A percentile compares a stretch with the other conserved stretches of the same genome.
phyloP scores from a whole-genome alignment of 2,329 filamentous ascomycete genomes.

The Colletotrichum falcatum region DNA sequence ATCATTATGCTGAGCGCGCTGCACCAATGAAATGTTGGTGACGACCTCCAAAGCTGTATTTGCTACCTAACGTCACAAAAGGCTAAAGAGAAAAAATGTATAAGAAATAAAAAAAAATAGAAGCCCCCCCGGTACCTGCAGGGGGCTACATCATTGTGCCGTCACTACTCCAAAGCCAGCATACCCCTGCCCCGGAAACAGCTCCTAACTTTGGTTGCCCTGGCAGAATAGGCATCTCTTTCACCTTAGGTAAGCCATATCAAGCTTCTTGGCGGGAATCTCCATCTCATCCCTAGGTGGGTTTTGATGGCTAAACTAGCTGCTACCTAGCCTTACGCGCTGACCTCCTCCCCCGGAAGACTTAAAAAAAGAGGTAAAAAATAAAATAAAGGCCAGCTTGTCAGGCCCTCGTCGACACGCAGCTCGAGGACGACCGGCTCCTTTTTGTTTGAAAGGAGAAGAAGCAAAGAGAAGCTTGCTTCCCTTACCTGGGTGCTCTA shows the following conservation, averaged over 20 bases:
- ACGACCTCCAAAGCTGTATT: background rate
- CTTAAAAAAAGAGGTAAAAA: background rate
- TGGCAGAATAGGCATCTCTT: conserved; percentile 9
- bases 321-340: conserved; percentile 2
- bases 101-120: background rate
- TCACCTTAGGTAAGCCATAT: conserved; percentile 32
- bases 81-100: background rate
- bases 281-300: conserved; percentile 26
- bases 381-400: background rate
- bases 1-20: conserved; percentile 13
- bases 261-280: conserved; percentile 30
- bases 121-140: conserved; percentile 35
- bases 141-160: conserved; percentile 40
- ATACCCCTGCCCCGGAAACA: conserved; percentile 28
- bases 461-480: background rate
- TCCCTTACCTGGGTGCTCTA: background rate
- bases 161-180: conserved; percentile 17
- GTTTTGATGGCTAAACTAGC: background rate
- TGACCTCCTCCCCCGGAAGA: conserved; percentile 12
- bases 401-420: conserved; percentile 19
- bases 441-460: no score
- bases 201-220: conserved; percentile 32
- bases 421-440: background rate
- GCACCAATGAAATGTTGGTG: background rate
- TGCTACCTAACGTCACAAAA: background rate